These are phyloP conservation scores for Pinus taeda DNA, from an alignment of 75 land plant species.

Conservation along the genomic window DNA sequence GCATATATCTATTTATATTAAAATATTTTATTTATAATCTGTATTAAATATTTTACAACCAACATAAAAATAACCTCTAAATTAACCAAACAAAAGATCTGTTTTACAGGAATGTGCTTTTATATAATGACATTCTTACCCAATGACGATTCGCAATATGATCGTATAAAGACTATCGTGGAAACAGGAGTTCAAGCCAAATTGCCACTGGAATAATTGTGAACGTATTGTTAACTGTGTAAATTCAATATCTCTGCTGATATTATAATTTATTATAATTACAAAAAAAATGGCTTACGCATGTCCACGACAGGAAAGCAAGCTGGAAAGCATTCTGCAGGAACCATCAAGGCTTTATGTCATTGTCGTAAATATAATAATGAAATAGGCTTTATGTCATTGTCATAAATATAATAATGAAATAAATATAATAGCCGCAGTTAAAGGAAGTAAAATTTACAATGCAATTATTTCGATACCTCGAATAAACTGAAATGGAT, in stretches of 20 bases:
- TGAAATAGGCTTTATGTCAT: too few relatives aligned
- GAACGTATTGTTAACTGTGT: not conserved
- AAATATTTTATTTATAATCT: too few relatives aligned
- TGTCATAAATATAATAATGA: too few relatives aligned
- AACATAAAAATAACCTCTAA: too few relatives aligned
- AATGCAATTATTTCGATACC: conserved; percentile 23
- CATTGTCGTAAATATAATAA: too few relatives aligned
- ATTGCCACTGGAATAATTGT: conserved; percentile 16
- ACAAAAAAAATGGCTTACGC: conserved; percentile 29
- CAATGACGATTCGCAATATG: conserved; percentile 20
- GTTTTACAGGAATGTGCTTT: not conserved
- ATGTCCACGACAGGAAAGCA: conserved; percentile 59
- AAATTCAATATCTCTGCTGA: not conserved
- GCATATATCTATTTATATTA: too few relatives aligned
- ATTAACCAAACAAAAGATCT: too few relatives aligned
- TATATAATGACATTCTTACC: conserved; percentile 12
- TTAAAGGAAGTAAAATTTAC: not conserved
- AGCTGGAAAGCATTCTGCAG: conserved; percentile 73
- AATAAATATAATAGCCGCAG: too few relatives aligned
- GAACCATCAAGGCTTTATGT: not conserved
- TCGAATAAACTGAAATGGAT: conserved; percentile 64
- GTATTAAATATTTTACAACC: too few relatives aligned
- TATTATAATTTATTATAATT: not conserved
- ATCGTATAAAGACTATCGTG: conserved; percentile 18
- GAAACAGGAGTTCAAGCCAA: conserved; percentile 37